A percentile compares a stretch with the other conserved stretches of the same genome.
phyloP scores from a whole-genome alignment of 768 basidiomycete species.

The Exidia glandulosa region DNA sequence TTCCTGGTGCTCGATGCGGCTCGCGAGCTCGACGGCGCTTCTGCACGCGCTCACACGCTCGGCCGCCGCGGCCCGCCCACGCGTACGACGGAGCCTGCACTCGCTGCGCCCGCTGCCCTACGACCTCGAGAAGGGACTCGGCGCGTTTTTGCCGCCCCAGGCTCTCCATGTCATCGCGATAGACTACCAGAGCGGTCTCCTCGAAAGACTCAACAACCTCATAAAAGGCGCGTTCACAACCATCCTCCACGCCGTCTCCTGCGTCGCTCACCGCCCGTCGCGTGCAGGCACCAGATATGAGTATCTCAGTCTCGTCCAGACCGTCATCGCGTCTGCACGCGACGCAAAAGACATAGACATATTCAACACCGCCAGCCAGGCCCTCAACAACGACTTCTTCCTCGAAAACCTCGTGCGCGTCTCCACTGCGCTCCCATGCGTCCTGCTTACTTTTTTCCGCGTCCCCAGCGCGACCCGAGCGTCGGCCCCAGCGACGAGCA shows the following conservation, averaged over 20 bases:
- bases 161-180: constrained; percentile 61
- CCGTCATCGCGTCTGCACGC: constrained; percentile 55
- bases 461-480: constrained; percentile 24
- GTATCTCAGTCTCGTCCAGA: constrained; percentile 52
- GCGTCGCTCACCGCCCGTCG: background rate
- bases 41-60: constrained; percentile 4
- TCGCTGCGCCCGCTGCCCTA: constrained; percentile 45
- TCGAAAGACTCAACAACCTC: constrained; percentile 66
- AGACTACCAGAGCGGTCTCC: constrained; percentile 79
- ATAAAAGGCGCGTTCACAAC: constrained; percentile 49
- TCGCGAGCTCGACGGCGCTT: background rate
- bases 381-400: constrained; percentile 94
- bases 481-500: constrained; percentile 28
- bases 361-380: constrained; percentile 87
- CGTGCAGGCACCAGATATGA: constrained; percentile 43
- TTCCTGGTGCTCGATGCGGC: background rate
- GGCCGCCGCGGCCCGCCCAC: constrained; percentile 33
- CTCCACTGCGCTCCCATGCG: background rate
- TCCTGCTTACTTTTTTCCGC: background rate
- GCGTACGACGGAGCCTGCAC: constrained; percentile 22
- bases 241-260: background rate
- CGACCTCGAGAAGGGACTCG: constrained; percentile 57
- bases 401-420: constrained; percentile 68
- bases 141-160: constrained; percentile 64
- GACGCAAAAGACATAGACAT: constrained; percentile 49